These are phyloP conservation scores for Aspergillus conjunctus DNA, from an alignment of 495 filamentous ascomycete species.

Conservation along the genomic window DNA sequence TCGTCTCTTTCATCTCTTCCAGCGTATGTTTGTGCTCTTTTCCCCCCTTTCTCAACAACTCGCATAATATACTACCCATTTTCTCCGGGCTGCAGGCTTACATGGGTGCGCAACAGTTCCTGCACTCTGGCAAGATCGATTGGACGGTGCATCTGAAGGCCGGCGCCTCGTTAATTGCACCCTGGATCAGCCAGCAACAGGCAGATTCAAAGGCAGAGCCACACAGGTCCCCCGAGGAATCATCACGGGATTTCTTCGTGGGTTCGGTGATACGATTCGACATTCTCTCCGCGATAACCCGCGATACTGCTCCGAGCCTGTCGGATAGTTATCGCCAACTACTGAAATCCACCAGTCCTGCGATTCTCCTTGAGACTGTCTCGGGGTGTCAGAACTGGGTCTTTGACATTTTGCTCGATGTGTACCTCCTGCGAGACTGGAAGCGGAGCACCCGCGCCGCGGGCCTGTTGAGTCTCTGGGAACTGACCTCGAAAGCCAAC, in stretches of 20 bases:
- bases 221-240: not conserved
- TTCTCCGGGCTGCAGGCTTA: not conserved
- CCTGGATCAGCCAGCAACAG: not conserved
- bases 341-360: not conserved
- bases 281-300: not conserved
- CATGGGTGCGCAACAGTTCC: not conserved
- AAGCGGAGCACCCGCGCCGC: not conserved
- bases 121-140: not conserved
- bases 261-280: not conserved
- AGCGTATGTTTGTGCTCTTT: not conserved
- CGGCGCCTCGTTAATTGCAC: not conserved
- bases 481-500: not conserved
- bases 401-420: not conserved
- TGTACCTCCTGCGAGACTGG: not conserved
- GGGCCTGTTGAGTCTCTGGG: not conserved
- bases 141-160: not conserved
- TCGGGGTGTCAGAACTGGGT: not conserved
- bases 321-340: not conserved
- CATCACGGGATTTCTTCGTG: not conserved
- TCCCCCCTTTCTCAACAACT: not conserved
- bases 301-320: not conserved
- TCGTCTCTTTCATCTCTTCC: not conserved
- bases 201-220: not conserved
- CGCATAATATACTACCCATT: too few species aligned
- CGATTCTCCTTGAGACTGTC: not conserved